Evolutionary conservation across 192 early-diverging fungal species (phyloP).

Genomic region (Kappamyces sp.): DNA sequence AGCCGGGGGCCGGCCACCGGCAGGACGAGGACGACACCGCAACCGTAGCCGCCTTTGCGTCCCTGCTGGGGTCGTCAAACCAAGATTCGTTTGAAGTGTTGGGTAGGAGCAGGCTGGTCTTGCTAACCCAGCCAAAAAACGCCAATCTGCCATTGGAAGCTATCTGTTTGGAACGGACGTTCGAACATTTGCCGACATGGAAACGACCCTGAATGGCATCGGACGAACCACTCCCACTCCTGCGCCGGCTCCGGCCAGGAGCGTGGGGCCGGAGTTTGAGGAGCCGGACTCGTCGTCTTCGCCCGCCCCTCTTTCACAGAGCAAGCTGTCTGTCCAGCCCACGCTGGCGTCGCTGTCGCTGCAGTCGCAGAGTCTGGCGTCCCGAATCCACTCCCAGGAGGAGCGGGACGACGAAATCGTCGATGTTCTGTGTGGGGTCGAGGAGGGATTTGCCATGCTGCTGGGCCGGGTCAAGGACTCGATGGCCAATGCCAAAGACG

Average conservation of each 20-base stretch:
- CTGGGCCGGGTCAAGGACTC: constrained; percentile 66
- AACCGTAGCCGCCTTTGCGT: no score
- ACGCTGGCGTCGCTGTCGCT: constrained; percentile 29
- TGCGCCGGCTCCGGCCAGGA: neutral
- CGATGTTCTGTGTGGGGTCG: neutral
- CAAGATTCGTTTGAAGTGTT: no score
- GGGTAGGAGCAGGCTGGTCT: neutral
- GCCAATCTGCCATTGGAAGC: constrained; percentile 10
- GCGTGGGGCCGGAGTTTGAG: neutral
- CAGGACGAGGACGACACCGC: no score
- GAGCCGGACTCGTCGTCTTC: constrained; percentile 26
- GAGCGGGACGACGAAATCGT: constrained; percentile 6
- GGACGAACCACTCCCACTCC: no score
- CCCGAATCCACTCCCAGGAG: neutral
- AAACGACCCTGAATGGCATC: constrained; percentile 4
- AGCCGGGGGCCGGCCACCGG: no score
- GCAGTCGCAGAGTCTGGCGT: neutral
- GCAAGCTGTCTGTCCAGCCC: no score
- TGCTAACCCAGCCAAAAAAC: constrained; percentile 7
- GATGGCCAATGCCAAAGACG: constrained; percentile 66
- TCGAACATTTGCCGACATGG: neutral
- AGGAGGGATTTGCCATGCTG: constrained; percentile 63
- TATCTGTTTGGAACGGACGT: constrained; percentile 16
- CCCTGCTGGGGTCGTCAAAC: no score
- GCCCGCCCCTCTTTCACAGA: neutral